Percentiles rank a stretch among this genome's conserved stretches.
Conservation (phyloP, 495 filamentous ascomycete genomes). For the Aspergillus cavernicola region DNA sequence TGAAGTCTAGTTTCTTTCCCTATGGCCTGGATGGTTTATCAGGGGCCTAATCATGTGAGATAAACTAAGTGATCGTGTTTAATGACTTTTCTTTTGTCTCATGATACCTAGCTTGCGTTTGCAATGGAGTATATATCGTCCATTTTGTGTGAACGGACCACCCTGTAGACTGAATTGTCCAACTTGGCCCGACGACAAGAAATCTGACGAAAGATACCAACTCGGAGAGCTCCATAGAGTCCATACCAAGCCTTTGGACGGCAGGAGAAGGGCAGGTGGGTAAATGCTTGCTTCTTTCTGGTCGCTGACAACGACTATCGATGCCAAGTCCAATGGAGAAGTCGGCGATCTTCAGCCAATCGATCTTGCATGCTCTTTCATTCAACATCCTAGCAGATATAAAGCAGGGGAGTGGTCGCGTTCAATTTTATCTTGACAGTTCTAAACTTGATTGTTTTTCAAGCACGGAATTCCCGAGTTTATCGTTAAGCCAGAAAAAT, state of each 20-base stretch:
- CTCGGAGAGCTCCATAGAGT: neutral
- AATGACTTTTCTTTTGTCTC: slow-evolving; percentile 2
- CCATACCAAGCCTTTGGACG: neutral
- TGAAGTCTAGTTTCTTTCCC: slow-evolving; percentile 28
- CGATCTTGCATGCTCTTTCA: slow-evolving; percentile 8
- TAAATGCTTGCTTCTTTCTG: slow-evolving; percentile 2
- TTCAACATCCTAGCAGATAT: neutral
- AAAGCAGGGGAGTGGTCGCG: neutral
- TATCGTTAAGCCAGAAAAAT: slow-evolving; percentile 8
- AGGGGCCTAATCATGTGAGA: neutral
- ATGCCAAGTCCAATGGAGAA: slow-evolving; percentile 10
- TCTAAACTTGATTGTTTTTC: no score
- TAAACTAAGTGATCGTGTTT: slow-evolving; percentile 8
- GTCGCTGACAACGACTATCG: neutral
- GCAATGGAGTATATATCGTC: slow-evolving; percentile 7
- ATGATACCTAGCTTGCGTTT: slow-evolving; percentile 7
- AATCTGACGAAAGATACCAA: no score
- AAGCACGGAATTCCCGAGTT: no score
- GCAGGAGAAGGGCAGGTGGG: slow-evolving; percentile 1
- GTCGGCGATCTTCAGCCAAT: slow-evolving; percentile 11
- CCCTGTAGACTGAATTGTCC: no score
- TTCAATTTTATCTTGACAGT: slow-evolving; percentile 2
- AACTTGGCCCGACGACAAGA: no score
- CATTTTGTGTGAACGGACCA: neutral
- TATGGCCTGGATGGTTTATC: neutral